Evolutionary conservation across 139 green algal species (phyloP).

Genomic region (Tetraselmis striata): DNA sequence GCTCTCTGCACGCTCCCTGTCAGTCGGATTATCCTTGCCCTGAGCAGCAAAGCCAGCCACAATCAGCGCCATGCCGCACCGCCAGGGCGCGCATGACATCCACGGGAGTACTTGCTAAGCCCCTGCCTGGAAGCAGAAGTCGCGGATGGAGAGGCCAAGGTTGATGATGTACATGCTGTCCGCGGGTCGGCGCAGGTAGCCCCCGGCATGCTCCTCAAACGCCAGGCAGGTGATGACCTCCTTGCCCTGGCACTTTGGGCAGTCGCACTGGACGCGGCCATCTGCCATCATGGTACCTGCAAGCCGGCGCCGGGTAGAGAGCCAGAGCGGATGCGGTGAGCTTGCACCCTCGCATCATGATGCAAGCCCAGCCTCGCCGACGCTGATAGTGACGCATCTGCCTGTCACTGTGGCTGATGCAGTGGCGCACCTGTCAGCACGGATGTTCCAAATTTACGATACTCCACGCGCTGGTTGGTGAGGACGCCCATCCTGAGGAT

Average conservation of each 20-base stretch:
- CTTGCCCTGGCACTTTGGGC: background rate
- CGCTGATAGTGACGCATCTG: too few relatives aligned
- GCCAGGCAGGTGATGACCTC: background rate
- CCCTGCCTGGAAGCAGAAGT: background rate
- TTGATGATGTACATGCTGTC: background rate
- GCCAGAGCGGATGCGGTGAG: too few relatives aligned
- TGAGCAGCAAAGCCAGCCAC: too few relatives aligned
- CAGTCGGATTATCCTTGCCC: background rate
- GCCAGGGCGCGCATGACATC: too few relatives aligned
- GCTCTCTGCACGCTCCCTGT: background rate
- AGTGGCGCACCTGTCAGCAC: background rate
- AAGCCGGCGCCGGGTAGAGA: too few relatives aligned
- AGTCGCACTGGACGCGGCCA: background rate
- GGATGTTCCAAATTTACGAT: background rate
- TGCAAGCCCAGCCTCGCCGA: too few relatives aligned
- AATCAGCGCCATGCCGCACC: too few relatives aligned
- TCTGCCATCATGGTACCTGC: background rate
- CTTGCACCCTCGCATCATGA: too few relatives aligned
- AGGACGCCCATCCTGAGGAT: background rate
- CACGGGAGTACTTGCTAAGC: too few relatives aligned
- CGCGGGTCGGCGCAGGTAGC: background rate
- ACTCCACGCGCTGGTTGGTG: background rate
- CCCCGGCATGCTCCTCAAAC: background rate
- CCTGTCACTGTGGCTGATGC: too few relatives aligned
- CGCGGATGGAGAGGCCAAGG: background rate